Conservation (phyloP, 257 asterid species). For the Leptodermis oblonga region DNA sequence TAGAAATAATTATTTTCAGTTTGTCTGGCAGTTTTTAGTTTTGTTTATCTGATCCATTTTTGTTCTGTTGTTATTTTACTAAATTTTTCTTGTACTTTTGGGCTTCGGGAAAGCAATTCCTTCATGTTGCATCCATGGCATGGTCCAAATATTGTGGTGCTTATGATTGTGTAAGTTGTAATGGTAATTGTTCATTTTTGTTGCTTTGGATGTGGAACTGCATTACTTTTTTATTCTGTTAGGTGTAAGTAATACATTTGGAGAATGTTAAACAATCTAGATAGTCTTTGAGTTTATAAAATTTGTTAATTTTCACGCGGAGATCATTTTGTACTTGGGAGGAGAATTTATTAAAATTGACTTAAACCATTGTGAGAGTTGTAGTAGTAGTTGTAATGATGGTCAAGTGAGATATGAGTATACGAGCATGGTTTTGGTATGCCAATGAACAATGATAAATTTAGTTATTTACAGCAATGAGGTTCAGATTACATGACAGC, state of each 20-base stretch:
- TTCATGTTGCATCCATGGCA: not conserved
- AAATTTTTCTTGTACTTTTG: not conserved
- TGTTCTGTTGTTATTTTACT: not conserved
- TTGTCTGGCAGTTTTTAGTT: not conserved
- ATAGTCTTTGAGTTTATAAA: too few species aligned
- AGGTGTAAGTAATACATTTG: not conserved
- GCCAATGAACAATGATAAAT: not conserved
- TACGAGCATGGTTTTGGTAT: too few species aligned
- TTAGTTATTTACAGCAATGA: not conserved
- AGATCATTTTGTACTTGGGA: not conserved
- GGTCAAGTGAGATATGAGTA: not conserved
- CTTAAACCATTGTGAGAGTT: too few species aligned
- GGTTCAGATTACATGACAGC: not conserved
- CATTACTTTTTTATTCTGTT: not conserved
- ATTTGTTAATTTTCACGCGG: not conserved
- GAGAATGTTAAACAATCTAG: not conserved
- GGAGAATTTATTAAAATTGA: too few species aligned
- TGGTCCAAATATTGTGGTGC: not conserved
- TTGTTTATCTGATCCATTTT: not conserved
- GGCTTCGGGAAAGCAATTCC: not conserved
- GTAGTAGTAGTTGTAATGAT: not conserved
- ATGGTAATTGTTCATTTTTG: not conserved
- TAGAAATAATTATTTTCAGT: not conserved
- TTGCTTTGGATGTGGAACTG: not conserved
- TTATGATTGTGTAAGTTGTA: not conserved